These are phyloP conservation scores for Lophiotrema nucula DNA, from an alignment of 495 filamentous ascomycete species.

Conservation along the genomic window DNA sequence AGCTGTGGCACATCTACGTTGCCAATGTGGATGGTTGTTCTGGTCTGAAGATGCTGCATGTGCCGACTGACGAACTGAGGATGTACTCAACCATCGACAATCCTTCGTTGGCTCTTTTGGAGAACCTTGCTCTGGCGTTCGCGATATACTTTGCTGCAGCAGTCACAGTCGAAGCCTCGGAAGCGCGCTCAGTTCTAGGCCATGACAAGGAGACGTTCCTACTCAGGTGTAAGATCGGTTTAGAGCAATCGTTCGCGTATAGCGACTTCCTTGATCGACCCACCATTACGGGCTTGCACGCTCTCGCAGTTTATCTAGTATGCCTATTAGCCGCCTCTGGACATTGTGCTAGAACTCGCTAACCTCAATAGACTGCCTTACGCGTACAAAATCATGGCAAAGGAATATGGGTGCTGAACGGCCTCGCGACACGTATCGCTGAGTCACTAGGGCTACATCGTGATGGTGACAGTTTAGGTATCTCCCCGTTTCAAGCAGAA, in stretches of 20 bases:
- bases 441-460: constrained; percentile 73
- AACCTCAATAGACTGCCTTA: background rate
- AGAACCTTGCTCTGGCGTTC: background rate
- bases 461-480: constrained; percentile 64
- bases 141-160: background rate
- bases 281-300: background rate
- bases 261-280: background rate
- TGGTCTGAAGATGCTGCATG: background rate
- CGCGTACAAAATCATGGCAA: constrained; percentile 1
- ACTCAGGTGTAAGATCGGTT: background rate
- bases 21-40: background rate
- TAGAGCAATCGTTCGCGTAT: constrained; percentile 1
- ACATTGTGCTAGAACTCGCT: no score
- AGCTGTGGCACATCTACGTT: background rate
- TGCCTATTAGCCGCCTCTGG: no score
- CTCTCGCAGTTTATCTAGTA: background rate
- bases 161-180: background rate
- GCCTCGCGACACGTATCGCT: constrained; percentile 62
- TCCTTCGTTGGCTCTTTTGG: background rate
- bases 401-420: constrained; percentile 50
- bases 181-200: background rate
- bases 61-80: background rate
- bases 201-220: background rate
- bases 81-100: constrained; percentile 2
- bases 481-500: constrained; percentile 66